Base-by-base conservation (phyloP, 2,329 filamentous ascomycete genomes). In the Sclerotiophoma versabilis region DNA sequence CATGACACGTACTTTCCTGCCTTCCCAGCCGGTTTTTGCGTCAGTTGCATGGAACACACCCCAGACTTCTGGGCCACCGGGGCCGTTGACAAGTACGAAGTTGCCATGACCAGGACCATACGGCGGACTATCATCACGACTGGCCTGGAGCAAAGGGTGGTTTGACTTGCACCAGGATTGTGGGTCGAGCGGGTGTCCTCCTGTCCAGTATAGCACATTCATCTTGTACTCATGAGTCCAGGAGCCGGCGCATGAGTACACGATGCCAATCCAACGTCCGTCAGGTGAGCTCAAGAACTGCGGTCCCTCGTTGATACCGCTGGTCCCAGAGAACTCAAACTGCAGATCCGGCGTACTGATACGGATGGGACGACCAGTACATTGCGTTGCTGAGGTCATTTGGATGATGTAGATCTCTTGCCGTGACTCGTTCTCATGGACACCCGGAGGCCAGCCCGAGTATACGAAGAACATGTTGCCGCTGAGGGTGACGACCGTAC, bases 141-240 rank as follows among this genome's bases (percentile, higher is more conserved):
- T 60, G 2, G 73, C 72, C 50, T 75, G 66, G 2, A 81, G 68
- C 25, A 81, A 61, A 5, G 79, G 78, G 9, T 54, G 51, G 8
- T 62, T 61, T 1, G 68, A 69, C 59, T 81, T 81, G 12, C 59
- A 58, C 79, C 79, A 81, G 0, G 66, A 70, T 0, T 29, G 34
- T 0, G 67, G 65, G 25, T 75, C 53, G 0, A 80, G 63, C 2
- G 78, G 78, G 50, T 78, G 71, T 1, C 76, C 75, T 12, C 76
- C 77, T 0, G 68, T 62, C 50, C 73, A 79, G 33, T 75, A 68
- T 19, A 81, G 62, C 0, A 77, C 72, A n/a, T 75, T 76, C 75
- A 80, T 79, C 58, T 80, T 80, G 65, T 80, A 80, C 50, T 80
- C 74, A 39, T 74, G 73, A 1, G 79, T 80, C 79, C 79, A 81